Base-by-base conservation (phyloP, 139 green algal species). In the Nannochloris sp. region DNA sequence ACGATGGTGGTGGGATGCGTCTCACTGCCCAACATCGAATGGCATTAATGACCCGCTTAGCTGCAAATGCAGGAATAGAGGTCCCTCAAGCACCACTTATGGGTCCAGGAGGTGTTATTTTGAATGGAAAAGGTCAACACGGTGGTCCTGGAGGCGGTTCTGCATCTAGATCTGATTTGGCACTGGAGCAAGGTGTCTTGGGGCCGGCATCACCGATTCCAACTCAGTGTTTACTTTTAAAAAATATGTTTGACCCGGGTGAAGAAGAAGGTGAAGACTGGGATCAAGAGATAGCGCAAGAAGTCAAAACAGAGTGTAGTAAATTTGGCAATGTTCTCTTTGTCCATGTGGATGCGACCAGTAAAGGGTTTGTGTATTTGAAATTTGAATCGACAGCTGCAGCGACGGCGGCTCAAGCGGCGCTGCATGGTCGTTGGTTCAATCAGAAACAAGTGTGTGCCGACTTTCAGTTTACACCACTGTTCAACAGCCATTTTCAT, bases 201-300 rank as follows among this genome's bases (percentile, higher is more conserved):
- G 92, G 92, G 0, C 89, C 91, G 3, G 75, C 86, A 0, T 95
- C 85, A 10, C 92, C 92, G 24, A 93, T 95, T 55, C 86, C 92
- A 27, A 96, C 92, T 24, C 83, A 76, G 54, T 96, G 88, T 68
- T 56, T 98, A 33, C 80, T 98, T 61, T 78, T 98, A 45, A 97
- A 96, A 69, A 97, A 97, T 81, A 92, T 96, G 84, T 97, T 96
- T 66, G 72, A 91, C 68, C 81, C 90, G 4, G 54, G 36, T 29
- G 69, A 85, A 68, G 86, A 97, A 84, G 86, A 68, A 0, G 84
- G 85, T 27, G 72, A 78, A 3, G 79, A 85, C 32, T 98, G 93
- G 93, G 75, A 87, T 4, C 36, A 83, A n/a, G 93, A 97, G 54
- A 92, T 98, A 31, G 73, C 67, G 5, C 70, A 83, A 33, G 93